Conservation (phyloP, 352 stramenopile genomes). For the Plasmopara muralis region DNA sequence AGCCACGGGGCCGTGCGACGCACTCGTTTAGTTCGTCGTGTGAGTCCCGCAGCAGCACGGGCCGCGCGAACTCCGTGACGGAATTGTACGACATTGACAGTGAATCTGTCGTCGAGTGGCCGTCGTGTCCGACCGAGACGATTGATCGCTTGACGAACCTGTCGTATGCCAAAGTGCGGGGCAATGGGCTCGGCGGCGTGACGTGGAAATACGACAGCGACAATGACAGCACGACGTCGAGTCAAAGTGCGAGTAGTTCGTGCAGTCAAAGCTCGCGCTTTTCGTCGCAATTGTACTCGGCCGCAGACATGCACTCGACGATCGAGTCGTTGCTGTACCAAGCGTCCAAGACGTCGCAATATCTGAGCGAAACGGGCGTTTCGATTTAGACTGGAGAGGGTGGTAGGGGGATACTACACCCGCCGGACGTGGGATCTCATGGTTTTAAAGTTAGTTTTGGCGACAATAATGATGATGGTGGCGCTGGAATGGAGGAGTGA, state of each 20-base stretch:
- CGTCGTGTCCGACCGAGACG: conserved; percentile 27
- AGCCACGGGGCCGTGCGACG: conserved; percentile 33
- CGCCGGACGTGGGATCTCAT: background rate
- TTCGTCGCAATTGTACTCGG: conserved; percentile 42
- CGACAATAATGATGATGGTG: conserved; percentile 30
- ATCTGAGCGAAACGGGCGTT: conserved; percentile 40
- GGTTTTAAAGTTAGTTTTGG: background rate
- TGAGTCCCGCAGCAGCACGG: conserved; percentile 50
- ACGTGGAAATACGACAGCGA: conserved; percentile 53
- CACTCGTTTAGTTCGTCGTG: conserved; percentile 54
- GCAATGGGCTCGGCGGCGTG: conserved; percentile 16
- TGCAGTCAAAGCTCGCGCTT: conserved; percentile 37
- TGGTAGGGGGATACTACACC: no score
- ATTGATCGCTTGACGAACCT: conserved; percentile 28
- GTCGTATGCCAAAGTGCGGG: conserved; percentile 39
- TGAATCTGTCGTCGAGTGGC: conserved; percentile 33
- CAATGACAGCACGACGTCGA: conserved; percentile 46
- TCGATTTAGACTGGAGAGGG: conserved; percentile 19
- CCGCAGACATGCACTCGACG: conserved; percentile 54
- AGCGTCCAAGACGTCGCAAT: conserved; percentile 57
- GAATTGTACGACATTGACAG: conserved; percentile 55
- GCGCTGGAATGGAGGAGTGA: conserved; percentile 43
- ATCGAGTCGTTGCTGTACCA: conserved; percentile 71
- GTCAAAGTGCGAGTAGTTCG: conserved; percentile 26
- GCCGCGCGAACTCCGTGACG: conserved; percentile 48